A percentile compares a stretch with the other conserved stretches of the same genome.
Evolutionary conservation across 495 filamentous ascomycete genomes (phyloP).

Genomic region (Xylaria scruposa): DNA sequence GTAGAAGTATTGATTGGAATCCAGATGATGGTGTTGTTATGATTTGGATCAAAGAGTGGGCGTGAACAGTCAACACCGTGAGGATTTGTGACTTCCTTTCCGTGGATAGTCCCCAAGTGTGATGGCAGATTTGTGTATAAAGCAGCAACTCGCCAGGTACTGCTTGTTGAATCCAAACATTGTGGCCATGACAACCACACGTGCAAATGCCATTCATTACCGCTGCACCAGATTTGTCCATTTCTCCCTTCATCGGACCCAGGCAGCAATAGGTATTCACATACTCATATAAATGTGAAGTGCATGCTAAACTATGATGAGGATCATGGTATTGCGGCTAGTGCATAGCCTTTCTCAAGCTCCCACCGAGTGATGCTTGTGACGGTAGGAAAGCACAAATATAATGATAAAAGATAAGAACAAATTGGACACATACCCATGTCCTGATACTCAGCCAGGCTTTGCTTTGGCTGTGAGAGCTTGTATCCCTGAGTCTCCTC

Average conservation of each 20-base stretch:
- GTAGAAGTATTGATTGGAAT: neutral
- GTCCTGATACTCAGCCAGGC: constrained; percentile 86
- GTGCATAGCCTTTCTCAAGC: neutral
- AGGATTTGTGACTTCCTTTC: neutral
- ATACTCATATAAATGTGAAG: constrained; percentile 1
- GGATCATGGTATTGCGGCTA: neutral
- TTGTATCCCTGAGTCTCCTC: constrained; percentile 94
- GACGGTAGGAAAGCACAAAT: neutral
- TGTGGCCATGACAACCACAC: neutral
- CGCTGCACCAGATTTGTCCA: neutral
- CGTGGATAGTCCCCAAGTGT: neutral
- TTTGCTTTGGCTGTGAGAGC: constrained; percentile 94
- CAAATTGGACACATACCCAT: constrained; percentile 71
- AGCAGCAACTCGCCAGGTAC: neutral
- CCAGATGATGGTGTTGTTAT: neutral
- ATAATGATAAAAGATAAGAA: neutral
- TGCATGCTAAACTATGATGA: neutral
- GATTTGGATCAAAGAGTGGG: neutral
- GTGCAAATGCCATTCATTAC: neutral
- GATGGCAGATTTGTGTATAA: neutral
- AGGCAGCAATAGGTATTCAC: neutral
- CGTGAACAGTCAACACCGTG: neutral
- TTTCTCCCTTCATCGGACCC: neutral
- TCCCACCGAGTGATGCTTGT: neutral
- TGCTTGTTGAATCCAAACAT: neutral